A percentile compares a stretch with the other conserved stretches of the same genome.
These are phyloP conservation scores for Pestalotiopsis sp. DNA, from an alignment of 2,329 filamentous ascomycete species.

Conservation along the genomic window DNA sequence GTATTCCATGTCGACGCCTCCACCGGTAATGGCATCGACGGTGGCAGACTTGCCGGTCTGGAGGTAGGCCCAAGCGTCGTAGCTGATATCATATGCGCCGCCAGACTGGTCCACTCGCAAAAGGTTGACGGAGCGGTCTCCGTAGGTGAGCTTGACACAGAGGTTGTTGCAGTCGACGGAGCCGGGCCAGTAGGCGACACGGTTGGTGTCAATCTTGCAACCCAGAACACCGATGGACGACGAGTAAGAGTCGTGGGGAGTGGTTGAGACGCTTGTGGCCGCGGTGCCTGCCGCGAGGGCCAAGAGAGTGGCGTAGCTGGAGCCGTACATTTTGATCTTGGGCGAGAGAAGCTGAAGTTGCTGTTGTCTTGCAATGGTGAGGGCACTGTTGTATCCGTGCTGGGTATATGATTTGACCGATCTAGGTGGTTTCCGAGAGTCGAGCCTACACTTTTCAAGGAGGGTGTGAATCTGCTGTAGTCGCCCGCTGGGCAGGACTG, in stretches of 20 bases:
- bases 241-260: constrained; percentile 59
- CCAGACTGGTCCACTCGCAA: constrained; percentile 58
- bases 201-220: constrained; percentile 63
- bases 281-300: constrained; percentile 10
- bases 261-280: constrained; percentile 39
- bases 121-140: constrained; percentile 55
- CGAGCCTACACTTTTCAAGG: background rate
- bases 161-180: constrained; percentile 57
- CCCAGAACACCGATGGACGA: constrained; percentile 61
- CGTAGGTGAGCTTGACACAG: constrained; percentile 56
- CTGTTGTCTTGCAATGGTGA: background rate
- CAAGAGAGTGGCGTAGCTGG: constrained; percentile 2
- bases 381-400: constrained; percentile 1
- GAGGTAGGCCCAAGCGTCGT: constrained; percentile 65
- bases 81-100: constrained; percentile 60
- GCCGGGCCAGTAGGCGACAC: constrained; percentile 62
- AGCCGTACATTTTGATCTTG: constrained; percentile 2
- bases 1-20: constrained; percentile 54
- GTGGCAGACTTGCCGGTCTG: constrained; percentile 51
- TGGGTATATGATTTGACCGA: background rate
- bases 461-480: constrained; percentile 2
- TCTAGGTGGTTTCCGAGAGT: background rate
- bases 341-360: background rate
- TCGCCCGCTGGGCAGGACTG: constrained; percentile 8
- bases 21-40: constrained; percentile 48